A percentile compares a stretch with the other conserved stretches of the same genome.
phyloP scores from a whole-genome alignment of 768 basidiomycete genomes.

The Russula emetica region DNA sequence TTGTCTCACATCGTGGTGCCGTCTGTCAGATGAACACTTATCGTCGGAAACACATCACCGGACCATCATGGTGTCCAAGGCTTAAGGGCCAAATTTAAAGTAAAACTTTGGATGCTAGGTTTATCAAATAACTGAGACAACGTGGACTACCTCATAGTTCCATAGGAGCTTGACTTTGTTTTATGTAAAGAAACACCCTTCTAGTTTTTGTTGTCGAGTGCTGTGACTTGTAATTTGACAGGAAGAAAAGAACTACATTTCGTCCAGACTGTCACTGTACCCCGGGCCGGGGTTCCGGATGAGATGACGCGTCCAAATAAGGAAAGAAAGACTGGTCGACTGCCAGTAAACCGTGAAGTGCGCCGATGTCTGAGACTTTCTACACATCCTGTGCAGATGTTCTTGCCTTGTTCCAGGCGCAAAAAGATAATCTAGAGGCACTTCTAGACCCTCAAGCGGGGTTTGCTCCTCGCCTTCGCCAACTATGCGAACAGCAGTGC shows the following conservation, averaged over 20 bases:
- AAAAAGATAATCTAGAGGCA: slow-evolving; percentile 50
- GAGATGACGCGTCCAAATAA: background rate
- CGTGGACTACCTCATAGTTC: background rate
- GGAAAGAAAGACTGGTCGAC: background rate
- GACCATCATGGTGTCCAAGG: too few species aligned
- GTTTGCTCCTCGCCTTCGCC: slow-evolving; percentile 60
- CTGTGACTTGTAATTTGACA: too few species aligned
- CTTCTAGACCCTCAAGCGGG: slow-evolving; percentile 64
- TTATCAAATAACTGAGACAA: too few species aligned
- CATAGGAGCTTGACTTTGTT: background rate
- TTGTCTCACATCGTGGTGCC: too few species aligned
- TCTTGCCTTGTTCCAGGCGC: slow-evolving; percentile 52
- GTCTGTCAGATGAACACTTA: too few species aligned
- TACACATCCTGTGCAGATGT: slow-evolving; percentile 68
- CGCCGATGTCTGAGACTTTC: slow-evolving; percentile 47
- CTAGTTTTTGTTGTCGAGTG: background rate
- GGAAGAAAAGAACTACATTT: too few species aligned
- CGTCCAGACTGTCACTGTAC: background rate
- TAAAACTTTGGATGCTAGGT: too few species aligned
- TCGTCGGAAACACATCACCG: too few species aligned
- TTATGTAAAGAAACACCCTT: background rate
- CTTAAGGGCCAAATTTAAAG: too few species aligned
- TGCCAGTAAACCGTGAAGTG: background rate
- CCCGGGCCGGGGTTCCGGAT: background rate
- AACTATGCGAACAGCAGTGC: slow-evolving; percentile 55